Percentiles rank a stretch among this genome's conserved stretches.
These are phyloP conservation scores for Hemileia vastatrix DNA, from an alignment of 1,284 basidiomycete species.

Conservation along the genomic window DNA sequence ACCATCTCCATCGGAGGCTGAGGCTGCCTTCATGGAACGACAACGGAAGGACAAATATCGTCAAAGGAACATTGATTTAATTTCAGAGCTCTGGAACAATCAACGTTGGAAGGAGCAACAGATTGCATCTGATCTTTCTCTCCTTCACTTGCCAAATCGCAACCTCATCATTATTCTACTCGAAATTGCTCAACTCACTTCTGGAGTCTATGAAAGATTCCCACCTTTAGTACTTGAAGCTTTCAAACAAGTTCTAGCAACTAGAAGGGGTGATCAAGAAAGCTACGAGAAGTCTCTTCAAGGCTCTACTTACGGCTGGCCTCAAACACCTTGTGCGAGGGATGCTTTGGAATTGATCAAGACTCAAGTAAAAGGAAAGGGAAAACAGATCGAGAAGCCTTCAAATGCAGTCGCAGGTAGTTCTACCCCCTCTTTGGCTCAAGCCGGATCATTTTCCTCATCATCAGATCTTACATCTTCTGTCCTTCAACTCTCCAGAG, in stretches of 20 bases:
- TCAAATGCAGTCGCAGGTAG: too few relatives aligned
- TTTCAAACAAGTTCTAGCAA: neutral
- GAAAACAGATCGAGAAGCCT: too few relatives aligned
- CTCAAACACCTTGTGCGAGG: neutral
- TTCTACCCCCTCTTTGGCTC: too few relatives aligned
- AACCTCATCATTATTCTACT: neutral
- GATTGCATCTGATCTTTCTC: neutral
- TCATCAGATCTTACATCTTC: too few relatives aligned
- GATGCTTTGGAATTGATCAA: too few relatives aligned
- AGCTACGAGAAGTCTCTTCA: neutral
- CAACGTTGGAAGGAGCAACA: neutral
- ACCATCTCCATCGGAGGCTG: too few relatives aligned
- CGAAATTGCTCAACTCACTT: neutral
- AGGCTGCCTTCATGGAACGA: too few relatives aligned
- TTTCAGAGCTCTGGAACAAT: neutral
- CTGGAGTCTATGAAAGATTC: neutral
- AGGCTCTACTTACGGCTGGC: neutral
- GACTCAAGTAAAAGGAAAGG: too few relatives aligned
- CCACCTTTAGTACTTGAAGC: neutral
- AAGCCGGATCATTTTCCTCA: too few relatives aligned
- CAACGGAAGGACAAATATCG: too few relatives aligned
- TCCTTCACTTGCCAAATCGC: neutral
- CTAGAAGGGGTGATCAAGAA: neutral
- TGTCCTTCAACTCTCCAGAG: too few relatives aligned
- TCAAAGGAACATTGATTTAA: neutral